Evolutionary conservation across 352 stramenopile species (phyloP).

Genomic region (Globisporangium uncinulatum): DNA sequence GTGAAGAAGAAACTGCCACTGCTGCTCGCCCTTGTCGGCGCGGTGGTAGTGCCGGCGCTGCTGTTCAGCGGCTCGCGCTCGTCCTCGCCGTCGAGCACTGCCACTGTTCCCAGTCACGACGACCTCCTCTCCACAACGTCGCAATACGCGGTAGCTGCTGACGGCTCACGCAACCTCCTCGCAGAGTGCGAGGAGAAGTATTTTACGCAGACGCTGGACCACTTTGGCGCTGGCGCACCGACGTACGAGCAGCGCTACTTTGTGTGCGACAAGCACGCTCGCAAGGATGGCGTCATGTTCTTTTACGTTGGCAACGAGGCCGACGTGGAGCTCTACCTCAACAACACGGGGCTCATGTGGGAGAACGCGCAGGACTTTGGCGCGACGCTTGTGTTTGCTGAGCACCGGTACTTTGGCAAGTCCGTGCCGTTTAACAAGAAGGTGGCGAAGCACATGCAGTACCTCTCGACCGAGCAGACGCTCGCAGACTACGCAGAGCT

Average conservation of each 20-base stretch:
- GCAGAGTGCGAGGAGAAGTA: constrained; percentile 62
- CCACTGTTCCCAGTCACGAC: background rate
- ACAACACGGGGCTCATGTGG: constrained; percentile 96
- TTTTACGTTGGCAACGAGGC: constrained; percentile 96
- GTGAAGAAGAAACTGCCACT: constrained; percentile 19
- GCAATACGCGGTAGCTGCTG: constrained; percentile 27
- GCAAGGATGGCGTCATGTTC: constrained; percentile 76
- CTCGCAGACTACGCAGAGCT: constrained; percentile 86
- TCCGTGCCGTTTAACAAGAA: constrained; percentile 76
- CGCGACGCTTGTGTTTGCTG: constrained; percentile 93
- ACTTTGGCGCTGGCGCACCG: constrained; percentile 51
- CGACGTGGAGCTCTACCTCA: constrained; percentile 93
- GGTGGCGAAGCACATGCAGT: constrained; percentile 54
- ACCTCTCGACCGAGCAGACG: constrained; percentile 81
- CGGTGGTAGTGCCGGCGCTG: constrained; percentile 23
- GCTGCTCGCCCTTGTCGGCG: constrained; percentile 28
- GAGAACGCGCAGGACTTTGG: constrained; percentile 89
- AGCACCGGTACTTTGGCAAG: constrained; percentile 96
- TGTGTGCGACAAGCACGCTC: constrained; percentile 72
- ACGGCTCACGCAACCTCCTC: constrained; percentile 40
- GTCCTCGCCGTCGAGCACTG: background rate
- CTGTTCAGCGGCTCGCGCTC: constrained; percentile 22
- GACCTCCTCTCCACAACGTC: background rate
- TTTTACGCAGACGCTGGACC: constrained; percentile 71
- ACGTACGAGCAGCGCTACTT: constrained; percentile 89